Evolutionary conservation across 2,329 filamentous ascomycete species (phyloP), one percentile per base, ranked within the genome.

Genomic region (Nothopassalora personata): DNA sequence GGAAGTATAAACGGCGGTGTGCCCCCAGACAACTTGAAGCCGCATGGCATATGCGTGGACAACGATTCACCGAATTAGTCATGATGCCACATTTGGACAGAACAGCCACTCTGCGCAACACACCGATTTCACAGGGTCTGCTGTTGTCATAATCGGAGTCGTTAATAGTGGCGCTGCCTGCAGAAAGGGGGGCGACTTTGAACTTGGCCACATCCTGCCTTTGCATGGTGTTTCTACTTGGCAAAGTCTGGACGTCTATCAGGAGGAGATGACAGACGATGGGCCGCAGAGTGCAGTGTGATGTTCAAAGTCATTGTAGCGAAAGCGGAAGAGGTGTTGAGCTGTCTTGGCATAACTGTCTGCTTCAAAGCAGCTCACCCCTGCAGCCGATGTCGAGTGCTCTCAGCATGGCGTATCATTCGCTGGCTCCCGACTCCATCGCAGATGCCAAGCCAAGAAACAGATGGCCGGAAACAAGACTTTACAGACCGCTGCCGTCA

Each of bases 1-100:
- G n/a, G n/a, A 51, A 51, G 49, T 19, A 51, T 51, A 51, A 51
- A 51, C 15, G 49, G 49, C 49, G 49, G 49, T 51, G 49, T 31
- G 30, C 23, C 10, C 30, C 11, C 49, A 51, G 19, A 27, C n/a
- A 15, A 43, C n/a, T 43, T 23, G 23, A 23, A 23, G 23, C n/a
- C 3, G n/a, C 13, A 13, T 43, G 39, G 39, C 39, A 43, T 43
- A n/a, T n/a, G 4, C 39, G 39, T 43, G 39, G 18, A n/a, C 39
- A n/a, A 43, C 19, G 9, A n/a, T 15, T 19, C 7, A 28, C 19
- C 19, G 28, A 15, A n/a, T 46, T 13, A 51, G 49, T 31, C 49
- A 34, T 30, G 49, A 51, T 31, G 30, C 23, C 49, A 51, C 49
- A 51, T 51, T 18, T 30, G 6, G 19, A 49, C 23, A 4, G 19